Conservation (phyloP, 2,329 filamentous ascomycete genomes). For the Verticillium isaacii region DNA sequence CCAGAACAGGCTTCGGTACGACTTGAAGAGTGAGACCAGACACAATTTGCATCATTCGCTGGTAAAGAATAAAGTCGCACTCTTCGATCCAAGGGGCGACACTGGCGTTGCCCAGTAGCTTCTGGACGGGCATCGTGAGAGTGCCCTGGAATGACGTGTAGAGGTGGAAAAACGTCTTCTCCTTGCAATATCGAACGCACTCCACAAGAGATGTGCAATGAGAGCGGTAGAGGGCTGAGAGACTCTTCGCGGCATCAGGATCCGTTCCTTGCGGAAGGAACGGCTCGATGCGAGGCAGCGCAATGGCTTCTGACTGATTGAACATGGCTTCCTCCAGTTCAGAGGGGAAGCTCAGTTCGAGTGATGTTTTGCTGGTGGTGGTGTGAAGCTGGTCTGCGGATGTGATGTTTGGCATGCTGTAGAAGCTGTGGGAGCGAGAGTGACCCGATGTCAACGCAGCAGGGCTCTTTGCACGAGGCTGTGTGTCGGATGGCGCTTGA, state of each 20-base stretch:
- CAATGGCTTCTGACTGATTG: slow-evolving; percentile 64
- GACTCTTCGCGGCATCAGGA: slow-evolving; percentile 76
- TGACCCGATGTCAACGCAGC: slow-evolving; percentile 13
- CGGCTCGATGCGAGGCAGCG: slow-evolving; percentile 78
- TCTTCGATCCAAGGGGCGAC: slow-evolving; percentile 91
- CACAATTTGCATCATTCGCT: slow-evolving; percentile 92
- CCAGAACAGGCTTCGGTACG: slow-evolving; percentile 80
- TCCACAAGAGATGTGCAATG: slow-evolving; percentile 95
- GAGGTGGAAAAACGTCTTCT: slow-evolving; percentile 93
- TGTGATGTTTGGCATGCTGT: slow-evolving; percentile 52
- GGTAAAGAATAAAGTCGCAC: slow-evolving; percentile 92
- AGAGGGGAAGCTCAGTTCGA: slow-evolving; percentile 57
- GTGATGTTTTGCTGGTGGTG: slow-evolving; percentile 51
- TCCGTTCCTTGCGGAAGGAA: slow-evolving; percentile 82
- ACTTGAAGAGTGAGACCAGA: slow-evolving; percentile 87
- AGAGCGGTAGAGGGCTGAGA: slow-evolving; percentile 84
- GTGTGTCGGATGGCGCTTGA: slow-evolving; percentile 16
- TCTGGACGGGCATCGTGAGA: slow-evolving; percentile 93
- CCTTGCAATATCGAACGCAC: slow-evolving; percentile 91
- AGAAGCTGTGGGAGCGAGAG: slow-evolving; percentile 45
- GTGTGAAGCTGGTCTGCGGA: slow-evolving; percentile 55
- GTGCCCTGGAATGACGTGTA: slow-evolving; percentile 96
- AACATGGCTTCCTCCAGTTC: slow-evolving; percentile 47
- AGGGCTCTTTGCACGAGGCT: slow-evolving; percentile 6
- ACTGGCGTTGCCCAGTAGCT: slow-evolving; percentile 75